A percentile compares a stretch with the other conserved stretches of the same genome.
These are phyloP conservation scores for Tilletia horrida DNA, from an alignment of 1,284 basidiomycete species.

Conservation along the genomic window DNA sequence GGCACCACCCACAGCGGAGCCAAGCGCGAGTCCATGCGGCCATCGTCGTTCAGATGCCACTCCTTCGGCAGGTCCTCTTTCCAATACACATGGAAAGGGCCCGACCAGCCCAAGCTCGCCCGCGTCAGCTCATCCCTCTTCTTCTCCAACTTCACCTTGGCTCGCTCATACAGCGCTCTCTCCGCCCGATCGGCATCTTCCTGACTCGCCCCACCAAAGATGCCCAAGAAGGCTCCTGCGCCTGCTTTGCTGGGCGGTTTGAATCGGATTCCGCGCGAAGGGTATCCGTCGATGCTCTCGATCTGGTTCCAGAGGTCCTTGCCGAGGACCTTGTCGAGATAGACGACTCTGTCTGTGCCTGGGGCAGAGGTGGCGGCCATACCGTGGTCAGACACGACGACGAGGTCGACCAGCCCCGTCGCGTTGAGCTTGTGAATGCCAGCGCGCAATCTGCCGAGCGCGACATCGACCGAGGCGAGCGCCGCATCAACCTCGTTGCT, in stretches of 20 bases:
- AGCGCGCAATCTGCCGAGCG: conserved; percentile 68
- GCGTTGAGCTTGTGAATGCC: conserved; percentile 70
- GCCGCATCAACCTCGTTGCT: conserved; percentile 57
- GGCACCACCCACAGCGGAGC: conserved; percentile 25
- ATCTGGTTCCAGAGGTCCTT: conserved; percentile 64
- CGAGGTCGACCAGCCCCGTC: conserved; percentile 75
- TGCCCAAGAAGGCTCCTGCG: background rate
- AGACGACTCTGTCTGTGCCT: conserved; percentile 66
- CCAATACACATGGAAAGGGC: conserved; percentile 18
- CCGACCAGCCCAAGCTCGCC: conserved; percentile 19
- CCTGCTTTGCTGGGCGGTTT: conserved; percentile 1
- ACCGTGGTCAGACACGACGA: conserved; percentile 89
- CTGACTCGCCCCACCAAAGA: background rate
- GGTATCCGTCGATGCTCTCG: conserved; percentile 68
- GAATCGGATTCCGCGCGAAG: conserved; percentile 32
- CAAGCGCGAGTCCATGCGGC: conserved; percentile 8
- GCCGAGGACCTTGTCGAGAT: conserved; percentile 79
- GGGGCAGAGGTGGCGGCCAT: conserved; percentile 73
- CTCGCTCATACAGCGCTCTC: conserved; percentile 4
- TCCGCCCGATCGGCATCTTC: background rate
- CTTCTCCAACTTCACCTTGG: background rate
- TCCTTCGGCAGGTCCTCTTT: conserved; percentile 21
- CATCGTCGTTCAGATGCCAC: conserved; percentile 21
- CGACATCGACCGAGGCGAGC: conserved; percentile 68
- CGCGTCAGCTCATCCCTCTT: background rate